These are phyloP conservation scores for Russula sp. DNA, from an alignment of 768 basidiomycete genomes.

Conservation along the genomic window DNA sequence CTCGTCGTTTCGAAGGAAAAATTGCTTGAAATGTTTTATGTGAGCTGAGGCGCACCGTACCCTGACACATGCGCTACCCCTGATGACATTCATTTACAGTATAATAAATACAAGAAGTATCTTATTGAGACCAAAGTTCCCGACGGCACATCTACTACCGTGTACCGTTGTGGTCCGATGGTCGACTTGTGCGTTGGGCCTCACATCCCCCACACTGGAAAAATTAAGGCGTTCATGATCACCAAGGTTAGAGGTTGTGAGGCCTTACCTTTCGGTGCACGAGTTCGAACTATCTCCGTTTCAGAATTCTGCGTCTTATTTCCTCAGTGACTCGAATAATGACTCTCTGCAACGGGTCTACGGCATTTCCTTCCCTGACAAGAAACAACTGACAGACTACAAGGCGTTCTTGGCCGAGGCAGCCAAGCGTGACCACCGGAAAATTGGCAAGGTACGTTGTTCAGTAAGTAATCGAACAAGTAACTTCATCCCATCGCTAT, in stretches of 20 bases:
- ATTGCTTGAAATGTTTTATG: slow-evolving; percentile 94
- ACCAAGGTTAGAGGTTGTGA: slow-evolving; percentile 59
- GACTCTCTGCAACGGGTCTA: slow-evolving; percentile 95
- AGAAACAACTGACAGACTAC: slow-evolving; percentile 91
- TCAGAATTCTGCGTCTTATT: slow-evolving; percentile 96
- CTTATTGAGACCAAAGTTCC: slow-evolving; percentile 94
- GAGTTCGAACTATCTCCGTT: neutral
- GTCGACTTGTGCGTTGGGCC: slow-evolving; percentile 96
- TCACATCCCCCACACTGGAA: slow-evolving; percentile 96
- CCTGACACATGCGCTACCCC: neutral
- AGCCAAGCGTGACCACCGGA: slow-evolving; percentile 95
- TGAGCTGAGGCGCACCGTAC: slow-evolving; percentile 30
- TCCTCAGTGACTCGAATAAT: slow-evolving; percentile 89
- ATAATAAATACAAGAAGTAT: slow-evolving; percentile 97
- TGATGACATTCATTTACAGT: slow-evolving; percentile 43
- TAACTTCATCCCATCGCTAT: slow-evolving; percentile 11
- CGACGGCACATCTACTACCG: slow-evolving; percentile 93
- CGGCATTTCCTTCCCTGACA: slow-evolving; percentile 98
- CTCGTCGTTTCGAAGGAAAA: slow-evolving; percentile 90
- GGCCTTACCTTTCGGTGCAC: neutral
- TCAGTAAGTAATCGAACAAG: neutral
- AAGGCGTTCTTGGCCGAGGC: slow-evolving; percentile 95
- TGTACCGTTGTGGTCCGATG: slow-evolving; percentile 98
- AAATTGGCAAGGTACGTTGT: slow-evolving; percentile 72
- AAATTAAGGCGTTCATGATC: slow-evolving; percentile 95